Conservation (phyloP, 495 filamentous ascomycete species). For the Hypoxylon lenormandii region DNA sequence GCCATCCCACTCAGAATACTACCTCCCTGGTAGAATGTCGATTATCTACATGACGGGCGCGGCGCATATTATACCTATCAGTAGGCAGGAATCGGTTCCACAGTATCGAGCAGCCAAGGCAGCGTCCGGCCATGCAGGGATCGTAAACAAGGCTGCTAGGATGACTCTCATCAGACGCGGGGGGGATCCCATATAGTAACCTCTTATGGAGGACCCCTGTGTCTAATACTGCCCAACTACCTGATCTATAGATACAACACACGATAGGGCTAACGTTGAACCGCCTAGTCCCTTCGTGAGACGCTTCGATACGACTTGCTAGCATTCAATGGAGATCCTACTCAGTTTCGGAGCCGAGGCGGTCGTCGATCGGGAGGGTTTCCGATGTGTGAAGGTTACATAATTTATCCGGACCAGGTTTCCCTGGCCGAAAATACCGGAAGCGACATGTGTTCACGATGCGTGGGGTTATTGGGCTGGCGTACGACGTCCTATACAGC, state of each 20-base stretch:
- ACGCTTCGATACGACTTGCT: constrained; percentile 5
- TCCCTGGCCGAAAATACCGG: constrained; percentile 7
- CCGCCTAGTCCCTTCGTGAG: not conserved
- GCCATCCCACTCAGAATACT: not conserved
- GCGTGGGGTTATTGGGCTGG: not conserved
- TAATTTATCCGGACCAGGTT: constrained; percentile 17
- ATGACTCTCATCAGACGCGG: not conserved
- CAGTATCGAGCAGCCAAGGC: not conserved
- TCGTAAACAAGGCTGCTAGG: not conserved
- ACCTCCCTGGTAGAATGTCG: not conserved
- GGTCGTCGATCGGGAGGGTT: not conserved
- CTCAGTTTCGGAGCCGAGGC: constrained; percentile 5
- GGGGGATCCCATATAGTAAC: constrained; percentile 1
- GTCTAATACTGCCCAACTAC: constrained; percentile 1
- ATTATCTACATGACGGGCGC: not conserved
- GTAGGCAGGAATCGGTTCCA: not conserved
- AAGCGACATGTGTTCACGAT: not conserved
- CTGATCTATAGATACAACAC: not conserved
- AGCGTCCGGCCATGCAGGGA: constrained; percentile 4
- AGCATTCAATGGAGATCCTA: constrained; percentile 8
- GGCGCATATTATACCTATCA: not conserved
- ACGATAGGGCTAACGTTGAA: constrained; percentile 23
- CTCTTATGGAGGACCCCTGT: constrained; percentile 1
- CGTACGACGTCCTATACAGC: not conserved
- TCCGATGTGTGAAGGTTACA: constrained; percentile 18